Base-by-base conservation (phyloP, 1,284 basidiomycete species). In the Sporisorium graminicola region DNA sequence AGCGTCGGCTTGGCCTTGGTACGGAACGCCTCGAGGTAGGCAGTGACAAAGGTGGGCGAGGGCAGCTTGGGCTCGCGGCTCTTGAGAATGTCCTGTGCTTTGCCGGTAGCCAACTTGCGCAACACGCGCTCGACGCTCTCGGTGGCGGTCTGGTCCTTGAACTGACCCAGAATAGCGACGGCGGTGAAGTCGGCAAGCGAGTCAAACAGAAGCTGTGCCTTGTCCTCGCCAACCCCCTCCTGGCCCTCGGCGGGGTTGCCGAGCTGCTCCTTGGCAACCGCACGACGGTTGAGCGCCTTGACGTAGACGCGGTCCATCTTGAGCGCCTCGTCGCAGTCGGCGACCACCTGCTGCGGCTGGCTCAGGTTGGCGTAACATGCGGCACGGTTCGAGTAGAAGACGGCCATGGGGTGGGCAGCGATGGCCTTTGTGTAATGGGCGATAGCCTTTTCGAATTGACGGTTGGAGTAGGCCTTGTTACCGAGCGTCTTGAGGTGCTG, bases 1-100 rank as follows among this genome's bases (percentile, higher is more conserved):
- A 96, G 89, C 0, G 86, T 82, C 16, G 93, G 94, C 61, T 90
- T 89, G 18, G 91, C 86, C 68, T 91, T 92, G 70, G 91, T 88
- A 77, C 96, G 91, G 92, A 99, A 99, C 12, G 97, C 96, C 71
- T 95, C 92, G 83, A 99, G 94, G 88, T 99, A 99, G 2, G 95
- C 94, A 14, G 92, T 92, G 78, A 98, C 93, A 87, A 99, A 98
- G 2, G 94, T 96, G 76, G 91, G 91, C 26, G 94, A 94, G 20
- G 95, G 96, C 43, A 98, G 88, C 72, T 92, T 91, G 8, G 91
- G 92, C 87, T 93, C 92, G 47, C 96, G 92, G 20, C 88, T 90
- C 90, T 88, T 85, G 26, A 95, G 87, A 61, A 94, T 92, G 64
- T 92, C 89, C 37, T 90, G 87, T 0, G 93, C 93, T 85, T 92